phyloP scores from a whole-genome alignment of 305 asterid species.

The Rubia tinctorum region DNA sequence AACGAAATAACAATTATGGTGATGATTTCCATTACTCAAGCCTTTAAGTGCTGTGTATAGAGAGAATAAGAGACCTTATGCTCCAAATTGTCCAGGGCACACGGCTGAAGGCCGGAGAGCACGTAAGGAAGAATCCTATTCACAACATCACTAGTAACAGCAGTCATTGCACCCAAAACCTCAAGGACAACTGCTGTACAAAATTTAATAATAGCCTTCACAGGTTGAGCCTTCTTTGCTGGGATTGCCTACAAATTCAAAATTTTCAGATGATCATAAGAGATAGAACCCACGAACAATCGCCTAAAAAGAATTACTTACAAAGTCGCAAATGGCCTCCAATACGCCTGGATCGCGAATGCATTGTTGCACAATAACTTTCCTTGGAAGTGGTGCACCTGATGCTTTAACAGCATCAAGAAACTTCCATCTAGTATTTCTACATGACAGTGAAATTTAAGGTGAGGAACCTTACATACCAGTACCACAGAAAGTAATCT shows the following conservation, averaged over 20 bases:
- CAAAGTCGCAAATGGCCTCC: conserved; percentile 78
- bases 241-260: conserved; percentile 55
- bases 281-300: background rate
- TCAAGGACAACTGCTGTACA: conserved; percentile 85
- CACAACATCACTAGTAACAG: conserved; percentile 54
- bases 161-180: conserved; percentile 54
- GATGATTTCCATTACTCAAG: background rate
- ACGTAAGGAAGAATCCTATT: conserved; percentile 74
- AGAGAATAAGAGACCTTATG: conserved; percentile 43
- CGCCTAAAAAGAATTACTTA: conserved; percentile 30
- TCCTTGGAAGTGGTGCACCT: conserved; percentile 86
- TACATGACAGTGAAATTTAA: conserved; percentile 37
- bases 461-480: background rate
- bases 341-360: conserved; percentile 69
- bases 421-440: conserved; percentile 86
- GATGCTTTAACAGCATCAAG: conserved; percentile 82
- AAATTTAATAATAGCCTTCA: conserved; percentile 58
- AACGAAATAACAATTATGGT: too few species aligned
- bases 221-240: conserved; percentile 57
- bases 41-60: background rate
- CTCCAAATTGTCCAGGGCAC: conserved; percentile 44
- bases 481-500: background rate
- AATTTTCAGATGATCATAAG: conserved; percentile 23
- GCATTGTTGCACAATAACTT: conserved; percentile 80
- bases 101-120: conserved; percentile 56